Conservation (phyloP, 108 stramenopile species). For the Skeletonema potamos region DNA sequence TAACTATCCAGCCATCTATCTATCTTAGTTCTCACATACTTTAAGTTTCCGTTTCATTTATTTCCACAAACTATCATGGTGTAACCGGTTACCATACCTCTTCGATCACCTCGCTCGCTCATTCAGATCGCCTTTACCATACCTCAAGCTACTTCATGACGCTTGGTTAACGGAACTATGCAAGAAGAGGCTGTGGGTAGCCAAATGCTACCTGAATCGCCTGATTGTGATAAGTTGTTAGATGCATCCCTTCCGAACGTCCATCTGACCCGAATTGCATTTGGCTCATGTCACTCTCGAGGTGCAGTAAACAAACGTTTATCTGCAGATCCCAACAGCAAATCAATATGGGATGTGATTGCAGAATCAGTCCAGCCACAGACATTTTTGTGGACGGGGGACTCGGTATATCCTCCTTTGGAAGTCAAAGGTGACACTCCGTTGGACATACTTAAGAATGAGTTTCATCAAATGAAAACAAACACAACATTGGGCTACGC, state of each 20-base stretch:
- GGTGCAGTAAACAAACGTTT: conserved; percentile 40
- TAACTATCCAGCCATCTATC: too few relatives aligned
- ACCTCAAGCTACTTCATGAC: too few relatives aligned
- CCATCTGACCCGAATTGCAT: conserved; percentile 47
- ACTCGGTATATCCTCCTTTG: conserved; percentile 73
- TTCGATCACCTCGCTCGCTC: too few relatives aligned
- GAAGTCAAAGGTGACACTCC: conserved; percentile 53
- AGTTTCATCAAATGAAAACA: conserved; percentile 55
- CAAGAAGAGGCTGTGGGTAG: neutral
- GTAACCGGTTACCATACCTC: too few relatives aligned
- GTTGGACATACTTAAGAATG: conserved; percentile 45
- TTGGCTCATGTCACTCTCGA: conserved; percentile 81
- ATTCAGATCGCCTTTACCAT: too few relatives aligned
- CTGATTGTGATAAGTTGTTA: neutral
- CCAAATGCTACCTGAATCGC: neutral
- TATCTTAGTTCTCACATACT: too few relatives aligned
- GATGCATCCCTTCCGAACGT: conserved; percentile 3
- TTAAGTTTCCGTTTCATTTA: too few relatives aligned
- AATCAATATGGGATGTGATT: conserved; percentile 69
- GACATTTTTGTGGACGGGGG: conserved; percentile 82
- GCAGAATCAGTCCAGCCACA: conserved; percentile 34
- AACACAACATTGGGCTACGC: conserved; percentile 75
- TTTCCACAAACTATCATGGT: too few relatives aligned
- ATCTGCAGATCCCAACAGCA: conserved; percentile 3
- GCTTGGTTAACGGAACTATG: too few relatives aligned